Evolutionary conservation across 495 filamentous ascomycete genomes (phyloP), one percentile per base, ranked within the genome.

Genomic region (Tuber calosporum): DNA sequence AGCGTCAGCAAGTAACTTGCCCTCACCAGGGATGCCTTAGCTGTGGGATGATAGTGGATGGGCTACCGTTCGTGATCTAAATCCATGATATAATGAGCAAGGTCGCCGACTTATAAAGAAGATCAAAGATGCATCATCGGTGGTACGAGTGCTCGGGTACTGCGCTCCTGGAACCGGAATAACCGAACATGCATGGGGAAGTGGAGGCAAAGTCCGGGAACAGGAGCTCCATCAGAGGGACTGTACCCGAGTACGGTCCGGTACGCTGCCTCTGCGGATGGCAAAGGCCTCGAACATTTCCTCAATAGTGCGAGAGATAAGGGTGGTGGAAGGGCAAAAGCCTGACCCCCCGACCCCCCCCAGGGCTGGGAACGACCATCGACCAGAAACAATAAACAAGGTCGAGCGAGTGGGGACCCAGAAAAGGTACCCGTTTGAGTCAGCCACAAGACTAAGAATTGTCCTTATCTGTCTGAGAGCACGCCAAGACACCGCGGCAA

Each of bases 31-130:
- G 53, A 62, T 34, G 26, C 53, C 53, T 34, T 62, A 26, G 53
- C 26, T 34, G 26, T 17, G 26, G 13, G 13, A 19, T 5, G 13
- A 19, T 5, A 26, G 53, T n/a, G 26, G 26, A 34, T 62, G 26
- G 13, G 26, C 26, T 34, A 9, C 48, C 48, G 48, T 58, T 17
- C 26, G 9, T 62, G 53, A 13, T 11, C 3, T 15, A 62, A 30
- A 8, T 15, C 17, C 26, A n/a, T n/a, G 45, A 53, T 62, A 30
- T 34, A 26, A 62, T 17, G 53, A 58, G 53, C 53, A 62, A 62
- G n/a, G 53, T 62, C 53, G 53, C 53, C 53, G 53, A 62, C 53
- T 30, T 62, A 62, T 62, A 62, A 7, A 30, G 53, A 62, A 62
- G 53, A 34, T 62, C 53, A 62, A 17, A 62, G n/a, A 58, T 30